Evolutionary conservation across 768 basidiomycete genomes (phyloP).

Genomic region (Rhodocollybia butyracea): DNA sequence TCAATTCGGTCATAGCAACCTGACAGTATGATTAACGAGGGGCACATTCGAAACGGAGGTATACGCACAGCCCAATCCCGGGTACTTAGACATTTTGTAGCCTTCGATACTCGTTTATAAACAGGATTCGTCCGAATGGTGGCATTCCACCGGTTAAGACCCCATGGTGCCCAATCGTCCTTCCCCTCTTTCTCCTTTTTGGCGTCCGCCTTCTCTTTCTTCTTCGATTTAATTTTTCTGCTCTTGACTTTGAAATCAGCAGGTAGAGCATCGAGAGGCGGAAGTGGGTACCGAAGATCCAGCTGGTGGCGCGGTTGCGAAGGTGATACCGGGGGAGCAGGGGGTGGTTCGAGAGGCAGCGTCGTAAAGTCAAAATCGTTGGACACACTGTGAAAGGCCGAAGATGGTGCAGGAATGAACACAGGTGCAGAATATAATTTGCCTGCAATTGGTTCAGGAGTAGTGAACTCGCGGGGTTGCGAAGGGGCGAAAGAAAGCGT

Average conservation of each 20-base stretch:
- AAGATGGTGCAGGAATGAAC: slow-evolving; percentile 32
- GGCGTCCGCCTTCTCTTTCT: slow-evolving; percentile 37
- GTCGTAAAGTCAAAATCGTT: slow-evolving; percentile 25
- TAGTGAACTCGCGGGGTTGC: not conserved
- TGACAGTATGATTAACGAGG: slow-evolving; percentile 25
- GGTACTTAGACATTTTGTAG: slow-evolving; percentile 75
- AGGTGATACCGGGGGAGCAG: slow-evolving; percentile 9
- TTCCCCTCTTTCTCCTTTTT: slow-evolving; percentile 40
- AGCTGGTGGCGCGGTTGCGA: slow-evolving; percentile 28
- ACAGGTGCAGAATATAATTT: slow-evolving; percentile 19
- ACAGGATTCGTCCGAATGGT: slow-evolving; percentile 75
- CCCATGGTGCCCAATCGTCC: slow-evolving; percentile 65
- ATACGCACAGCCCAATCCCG: slow-evolving; percentile 77
- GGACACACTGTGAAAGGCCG: slow-evolving; percentile 26
- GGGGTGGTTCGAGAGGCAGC: slow-evolving; percentile 14
- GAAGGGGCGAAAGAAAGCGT: not conserved
- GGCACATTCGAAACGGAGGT: not conserved
- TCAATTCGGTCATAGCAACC: slow-evolving; percentile 79
- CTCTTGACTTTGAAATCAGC: slow-evolving; percentile 44
- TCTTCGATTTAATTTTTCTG: slow-evolving; percentile 49
- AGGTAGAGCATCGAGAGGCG: slow-evolving; percentile 46
- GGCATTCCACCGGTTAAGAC: slow-evolving; percentile 70
- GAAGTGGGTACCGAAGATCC: slow-evolving; percentile 42
- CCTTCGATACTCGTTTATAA: slow-evolving; percentile 62
- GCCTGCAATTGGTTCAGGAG: slow-evolving; percentile 6